Conservation (phyloP, 768 basidiomycete species). For the Mycena chlorophos region DNA sequence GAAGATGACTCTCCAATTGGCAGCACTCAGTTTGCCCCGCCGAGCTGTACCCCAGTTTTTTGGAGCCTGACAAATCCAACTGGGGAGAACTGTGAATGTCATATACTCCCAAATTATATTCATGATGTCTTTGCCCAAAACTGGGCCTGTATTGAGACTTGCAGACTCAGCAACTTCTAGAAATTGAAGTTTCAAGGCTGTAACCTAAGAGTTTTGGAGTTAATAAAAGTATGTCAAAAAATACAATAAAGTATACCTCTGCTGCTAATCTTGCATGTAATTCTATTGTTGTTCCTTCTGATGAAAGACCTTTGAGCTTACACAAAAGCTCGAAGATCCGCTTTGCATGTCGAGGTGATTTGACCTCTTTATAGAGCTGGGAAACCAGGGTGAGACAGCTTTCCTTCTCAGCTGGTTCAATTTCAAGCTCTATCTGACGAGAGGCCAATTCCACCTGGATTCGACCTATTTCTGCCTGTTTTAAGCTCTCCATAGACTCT, state of each 20-base stretch:
- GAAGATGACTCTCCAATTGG: slow-evolving; percentile 36
- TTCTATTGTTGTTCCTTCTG: background rate
- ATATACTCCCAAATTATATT: slow-evolving; percentile 19
- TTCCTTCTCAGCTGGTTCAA: slow-evolving; percentile 10
- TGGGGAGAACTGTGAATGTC: slow-evolving; percentile 26
- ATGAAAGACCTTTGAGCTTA: background rate
- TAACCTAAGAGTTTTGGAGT: background rate
- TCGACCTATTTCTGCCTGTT: too few species aligned
- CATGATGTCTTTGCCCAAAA: slow-evolving; percentile 21
- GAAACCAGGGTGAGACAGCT: background rate
- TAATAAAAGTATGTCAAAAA: too few species aligned
- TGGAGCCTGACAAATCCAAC: slow-evolving; percentile 25
- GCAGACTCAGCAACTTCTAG: background rate
- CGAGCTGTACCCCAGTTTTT: slow-evolving; percentile 24
- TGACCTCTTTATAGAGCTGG: background rate
- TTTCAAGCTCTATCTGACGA: too few species aligned
- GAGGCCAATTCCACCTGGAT: too few species aligned
- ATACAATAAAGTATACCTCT: too few species aligned
- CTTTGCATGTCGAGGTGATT: background rate
- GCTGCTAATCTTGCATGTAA: background rate
- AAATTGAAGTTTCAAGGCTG: background rate
- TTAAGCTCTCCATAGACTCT: too few species aligned
- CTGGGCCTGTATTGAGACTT: slow-evolving; percentile 1
- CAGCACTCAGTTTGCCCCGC: slow-evolving; percentile 33
- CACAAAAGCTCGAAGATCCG: background rate